Evolutionary conservation across 805 yeast genomes (phyloP).

Genomic region (Starmerella ratchasimensis): DNA sequence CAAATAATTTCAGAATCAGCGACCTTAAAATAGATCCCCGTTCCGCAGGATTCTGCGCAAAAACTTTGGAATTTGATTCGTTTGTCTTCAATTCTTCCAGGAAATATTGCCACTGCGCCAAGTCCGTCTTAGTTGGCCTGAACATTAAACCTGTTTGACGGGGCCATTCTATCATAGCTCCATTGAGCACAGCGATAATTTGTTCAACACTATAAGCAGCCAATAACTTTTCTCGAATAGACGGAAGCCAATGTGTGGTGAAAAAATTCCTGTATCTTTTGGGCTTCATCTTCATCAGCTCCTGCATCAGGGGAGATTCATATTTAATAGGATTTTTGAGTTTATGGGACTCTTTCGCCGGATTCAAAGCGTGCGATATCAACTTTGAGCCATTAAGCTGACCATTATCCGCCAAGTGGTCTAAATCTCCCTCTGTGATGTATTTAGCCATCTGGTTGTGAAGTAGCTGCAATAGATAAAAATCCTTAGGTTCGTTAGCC

Average conservation of each 20-base stretch:
- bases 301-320: background rate
- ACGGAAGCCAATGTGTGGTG: slow-evolving; percentile 1
- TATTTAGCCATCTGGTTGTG: slow-evolving; percentile 3
- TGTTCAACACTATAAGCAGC: background rate
- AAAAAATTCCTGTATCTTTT: slow-evolving; percentile 1
- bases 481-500: slow-evolving; percentile 8
- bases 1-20: slow-evolving; percentile 2
- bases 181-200: background rate
- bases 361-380: too few relatives aligned
- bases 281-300: background rate
- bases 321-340: too few relatives aligned
- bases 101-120: slow-evolving; percentile 1
- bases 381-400: too few relatives aligned
- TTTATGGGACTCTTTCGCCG: too few relatives aligned
- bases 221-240: slow-evolving; percentile 1
- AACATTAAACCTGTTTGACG: background rate
- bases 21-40: slow-evolving; percentile 3
- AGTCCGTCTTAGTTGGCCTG: background rate
- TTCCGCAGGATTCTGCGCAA: background rate
- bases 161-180: background rate
- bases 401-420: too few relatives aligned
- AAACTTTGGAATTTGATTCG: background rate
- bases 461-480: slow-evolving; percentile 12
- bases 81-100: background rate
- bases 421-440: too few relatives aligned